Evolutionary conservation across 345 rosid species (phyloP), one percentile per base, ranked within the genome.

Genomic region (Citrus hindsii): DNA sequence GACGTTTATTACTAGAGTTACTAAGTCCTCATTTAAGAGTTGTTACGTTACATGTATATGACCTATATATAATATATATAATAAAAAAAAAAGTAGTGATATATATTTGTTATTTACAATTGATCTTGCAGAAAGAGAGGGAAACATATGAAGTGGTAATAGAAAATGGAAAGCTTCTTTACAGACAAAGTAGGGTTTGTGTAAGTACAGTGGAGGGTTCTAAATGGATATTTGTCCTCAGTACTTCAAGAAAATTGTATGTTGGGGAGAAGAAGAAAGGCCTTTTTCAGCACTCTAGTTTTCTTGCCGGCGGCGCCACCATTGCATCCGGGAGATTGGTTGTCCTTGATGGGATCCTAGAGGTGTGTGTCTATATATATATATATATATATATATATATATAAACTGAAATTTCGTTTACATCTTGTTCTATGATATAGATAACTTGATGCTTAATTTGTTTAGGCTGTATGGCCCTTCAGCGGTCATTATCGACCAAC

Each of bases 241-340:
- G 98, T 77, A 88, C 94, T 9, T 82, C 90, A 25, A 82, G 89
- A 71, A 69, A 38, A 7, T 30, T 93, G 28, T 93, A 92, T 56
- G 87, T 86, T 6, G 95, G 92, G 35, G 78, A 83, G 81, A 93
- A 93, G 76, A 82, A 77, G 51, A 93, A 84, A 82, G 97, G 93
- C 62, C 58, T n/a, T 1, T 94, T 94, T 79, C 97, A 94, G 51
- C 97, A 94, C 71, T 94, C 98, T 0, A 92, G 93, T 77, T 93
- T 93, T 81, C 85, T 93, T 18, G 89, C 95, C 7, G 97, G 98
- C 1, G 98, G 87, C 2, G 95, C 98, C 8, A 86, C 94, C 32
- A 85, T 86, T 4, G 90, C 95, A 5, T 94, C 95, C 1, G 93
- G 98, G 21, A 84, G 93, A 86, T 77, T 94, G 77, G 87, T 90